A percentile compares a stretch with the other conserved stretches of the same genome.
These are phyloP conservation scores for Talaromyces sp. DNA, from an alignment of 2,329 filamentous ascomycete species.

Conservation along the genomic window DNA sequence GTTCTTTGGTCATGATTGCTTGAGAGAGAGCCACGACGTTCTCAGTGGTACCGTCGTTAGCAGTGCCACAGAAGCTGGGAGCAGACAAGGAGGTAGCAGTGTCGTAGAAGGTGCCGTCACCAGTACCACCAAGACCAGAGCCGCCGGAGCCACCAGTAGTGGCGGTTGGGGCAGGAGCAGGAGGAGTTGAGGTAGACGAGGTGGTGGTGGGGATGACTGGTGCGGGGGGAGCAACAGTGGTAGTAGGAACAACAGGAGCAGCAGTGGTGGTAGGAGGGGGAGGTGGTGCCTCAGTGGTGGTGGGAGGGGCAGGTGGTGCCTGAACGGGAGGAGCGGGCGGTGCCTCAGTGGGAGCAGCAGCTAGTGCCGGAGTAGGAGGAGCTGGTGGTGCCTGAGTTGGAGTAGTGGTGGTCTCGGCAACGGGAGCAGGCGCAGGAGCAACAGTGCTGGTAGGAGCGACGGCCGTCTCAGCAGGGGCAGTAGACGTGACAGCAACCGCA, in stretches of 20 bases:
- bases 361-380: constrained; percentile 14
- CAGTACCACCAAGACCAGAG: constrained; percentile 36
- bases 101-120: constrained; percentile 70
- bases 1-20: constrained; percentile 62
- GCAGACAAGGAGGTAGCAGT: constrained; percentile 56
- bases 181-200: constrained; percentile 13
- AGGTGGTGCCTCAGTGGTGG: constrained; percentile 7
- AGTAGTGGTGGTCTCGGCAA: constrained; percentile 2
- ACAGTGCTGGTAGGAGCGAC: background rate
- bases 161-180: constrained; percentile 18
- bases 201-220: background rate
- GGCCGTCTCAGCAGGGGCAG: background rate
- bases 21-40: constrained; percentile 66
- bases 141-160: constrained; percentile 1
- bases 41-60: constrained; percentile 52
- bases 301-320: constrained; percentile 17
- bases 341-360: constrained; percentile 9
- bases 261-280: constrained; percentile 20
- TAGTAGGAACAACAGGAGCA: constrained; percentile 15
- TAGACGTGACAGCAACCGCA: constrained; percentile 6
- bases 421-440: constrained; percentile 15
- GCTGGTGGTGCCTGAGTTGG: constrained; percentile 9
- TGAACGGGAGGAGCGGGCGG: constrained; percentile 18
- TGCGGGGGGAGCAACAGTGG: background rate
- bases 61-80: constrained; percentile 54